Conservation (phyloP, 495 filamentous ascomycete genomes). For the Lentithecium fluviatile region DNA sequence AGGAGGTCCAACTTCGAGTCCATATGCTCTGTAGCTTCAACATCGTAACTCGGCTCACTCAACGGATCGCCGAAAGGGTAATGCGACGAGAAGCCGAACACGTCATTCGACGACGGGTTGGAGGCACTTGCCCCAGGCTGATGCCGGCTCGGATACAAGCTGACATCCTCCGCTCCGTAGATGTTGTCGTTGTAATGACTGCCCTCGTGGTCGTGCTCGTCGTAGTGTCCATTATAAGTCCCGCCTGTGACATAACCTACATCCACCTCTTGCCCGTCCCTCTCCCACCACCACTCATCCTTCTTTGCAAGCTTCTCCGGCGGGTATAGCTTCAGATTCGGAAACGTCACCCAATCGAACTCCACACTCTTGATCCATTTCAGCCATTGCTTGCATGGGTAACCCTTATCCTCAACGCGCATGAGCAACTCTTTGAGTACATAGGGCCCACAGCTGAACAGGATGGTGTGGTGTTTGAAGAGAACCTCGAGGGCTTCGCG, state of each 20-base stretch:
- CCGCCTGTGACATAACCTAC: slow-evolving; percentile 7
- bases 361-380: slow-evolving; percentile 18
- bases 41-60: neutral
- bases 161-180: slow-evolving; percentile 2
- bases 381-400: slow-evolving; percentile 18
- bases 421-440: slow-evolving; percentile 19
- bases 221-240: neutral
- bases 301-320: neutral
- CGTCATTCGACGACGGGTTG: neutral
- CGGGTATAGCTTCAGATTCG: slow-evolving; percentile 21
- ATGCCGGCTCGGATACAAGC: slow-evolving; percentile 10
- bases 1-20: slow-evolving; percentile 19
- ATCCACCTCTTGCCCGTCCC: slow-evolving; percentile 2
- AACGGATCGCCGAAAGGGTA: slow-evolving; percentile 21
- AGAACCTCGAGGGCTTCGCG: slow-evolving; percentile 30
- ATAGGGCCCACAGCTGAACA: slow-evolving; percentile 28
- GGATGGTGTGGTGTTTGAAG: slow-evolving; percentile 29
- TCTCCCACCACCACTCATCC: slow-evolving; percentile 13
- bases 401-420: slow-evolving; percentile 11
- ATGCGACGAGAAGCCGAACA: slow-evolving; percentile 22
- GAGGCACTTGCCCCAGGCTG: neutral
- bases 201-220: slow-evolving; percentile 26
- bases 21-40: neutral
- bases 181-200: slow-evolving; percentile 29
- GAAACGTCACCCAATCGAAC: slow-evolving; percentile 32